Evolutionary conservation across 169 alveolate genomes (phyloP), one percentile per base, ranked within the genome.

Genomic region (Sarcocystis neurona): DNA sequence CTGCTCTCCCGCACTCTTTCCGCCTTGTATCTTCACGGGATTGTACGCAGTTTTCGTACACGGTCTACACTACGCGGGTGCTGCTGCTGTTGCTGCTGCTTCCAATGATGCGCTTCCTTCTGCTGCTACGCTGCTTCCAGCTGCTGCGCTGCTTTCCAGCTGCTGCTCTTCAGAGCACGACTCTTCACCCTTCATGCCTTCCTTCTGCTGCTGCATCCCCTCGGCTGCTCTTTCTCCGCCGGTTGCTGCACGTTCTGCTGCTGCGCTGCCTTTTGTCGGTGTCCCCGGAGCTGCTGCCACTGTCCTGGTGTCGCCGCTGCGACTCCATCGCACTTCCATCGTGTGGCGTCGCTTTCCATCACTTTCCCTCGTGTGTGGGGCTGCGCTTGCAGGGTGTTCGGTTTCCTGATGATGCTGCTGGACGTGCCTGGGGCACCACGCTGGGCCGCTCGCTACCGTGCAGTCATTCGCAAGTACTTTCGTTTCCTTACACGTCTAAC

Each of bases 341-440:
- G 63, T 53, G 63, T 20, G 10, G 63, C 63, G 63, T 53, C 10
- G 63, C 63, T 53, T 53, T 53, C 20, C 63, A 10, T 53, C 20
- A 53, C 63, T 20, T 20, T 12, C 20, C 63, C 63, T 53, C 63
- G 63, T 20, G 63, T 46, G 60, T 85, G 41, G 43, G 15, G 39
- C 82, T 87, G 74, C 72, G 43, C 92, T 23, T 89, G 37, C 86
- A 94, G 96, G 72, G 88, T 94, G 48, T 95, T 95, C 91, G 98
- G 97, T 0, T 84, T 96, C 74, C 89, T 95, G 77, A 91, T 96
- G 94, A 95, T 96, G 97, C 90, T 96, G 47, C 88, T 96, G 60
- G 98, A 96, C 87, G 96, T 96, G 34, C 98, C 98, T 56, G 98
- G 98, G 39, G 96, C 96, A 43, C 98, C 98, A n/a, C 92, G 98